Evolutionary conservation across 345 rosid species (phyloP).

Genomic region (Capsella bursapastoris): DNA sequence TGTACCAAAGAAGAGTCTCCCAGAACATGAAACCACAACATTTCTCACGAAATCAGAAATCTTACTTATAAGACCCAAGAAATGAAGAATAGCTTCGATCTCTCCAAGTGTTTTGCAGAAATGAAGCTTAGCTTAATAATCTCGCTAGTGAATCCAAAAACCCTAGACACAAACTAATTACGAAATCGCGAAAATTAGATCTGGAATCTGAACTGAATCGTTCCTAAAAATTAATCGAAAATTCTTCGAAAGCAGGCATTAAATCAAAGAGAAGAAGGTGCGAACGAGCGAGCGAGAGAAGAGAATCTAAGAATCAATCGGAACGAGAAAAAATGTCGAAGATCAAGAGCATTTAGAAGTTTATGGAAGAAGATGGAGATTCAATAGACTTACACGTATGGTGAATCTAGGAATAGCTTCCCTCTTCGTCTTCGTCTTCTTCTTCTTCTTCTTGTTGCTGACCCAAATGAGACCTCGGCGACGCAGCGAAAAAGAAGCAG

Average conservation of each 20-base stretch:
- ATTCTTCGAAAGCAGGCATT: not conserved
- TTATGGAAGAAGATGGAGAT: conserved; percentile 6
- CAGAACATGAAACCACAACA: not conserved
- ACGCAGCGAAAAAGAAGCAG: conserved; percentile 28
- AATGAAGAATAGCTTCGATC: not conserved
- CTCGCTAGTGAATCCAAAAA: not conserved
- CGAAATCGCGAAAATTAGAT: conserved; percentile 1
- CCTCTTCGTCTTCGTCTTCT: not conserved
- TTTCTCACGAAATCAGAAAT: not conserved
- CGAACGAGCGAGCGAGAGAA: not conserved
- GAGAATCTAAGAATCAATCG: conserved; percentile 21
- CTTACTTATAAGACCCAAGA: not conserved
- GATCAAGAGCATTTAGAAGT: not conserved
- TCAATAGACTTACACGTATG: conserved; percentile 31
- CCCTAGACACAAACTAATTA: not conserved
- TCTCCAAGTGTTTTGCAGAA: not conserved
- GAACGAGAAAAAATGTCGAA: not conserved
- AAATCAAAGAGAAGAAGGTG: not conserved
- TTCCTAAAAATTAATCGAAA: not conserved
- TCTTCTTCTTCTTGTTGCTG: conserved; percentile 1
- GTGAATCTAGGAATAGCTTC: not conserved
- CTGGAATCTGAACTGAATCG: conserved; percentile 13
- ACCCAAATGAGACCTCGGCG: conserved; percentile 26
- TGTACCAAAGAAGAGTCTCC: not conserved
- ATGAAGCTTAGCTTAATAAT: not conserved